These are phyloP conservation scores for Aspergillus puulaauensis DNA, from an alignment of 2,329 filamentous ascomycete species.

Conservation along the genomic window DNA sequence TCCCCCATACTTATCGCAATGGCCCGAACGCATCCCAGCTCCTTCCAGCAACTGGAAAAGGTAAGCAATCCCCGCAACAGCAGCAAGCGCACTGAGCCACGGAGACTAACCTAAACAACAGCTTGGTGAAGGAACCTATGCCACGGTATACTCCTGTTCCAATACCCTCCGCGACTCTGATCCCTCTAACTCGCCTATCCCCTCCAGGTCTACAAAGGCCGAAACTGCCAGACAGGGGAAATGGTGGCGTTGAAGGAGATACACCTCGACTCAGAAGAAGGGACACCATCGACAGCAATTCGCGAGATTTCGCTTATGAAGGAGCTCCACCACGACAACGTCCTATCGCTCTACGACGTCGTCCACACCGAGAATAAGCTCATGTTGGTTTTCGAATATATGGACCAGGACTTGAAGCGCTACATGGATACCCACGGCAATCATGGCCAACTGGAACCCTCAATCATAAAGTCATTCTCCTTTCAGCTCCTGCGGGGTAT, in stretches of 20 bases:
- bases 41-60: conserved; percentile 16
- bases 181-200: conserved; percentile 9
- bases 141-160: conserved; percentile 10
- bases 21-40: conserved; percentile 12
- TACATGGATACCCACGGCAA: conserved; percentile 96
- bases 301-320: conserved; percentile 99
- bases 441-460: conserved; percentile 78
- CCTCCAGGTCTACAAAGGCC: conserved; percentile 18
- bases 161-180: neutral
- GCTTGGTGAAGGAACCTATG: conserved; percentile 19
- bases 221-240: conserved; percentile 15
- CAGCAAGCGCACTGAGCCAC: neutral
- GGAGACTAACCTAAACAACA: neutral
- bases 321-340: conserved; percentile 97
- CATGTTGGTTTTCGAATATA: conserved; percentile 98
- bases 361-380: conserved; percentile 99
- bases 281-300: conserved; percentile 93
- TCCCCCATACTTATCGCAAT: neutral
- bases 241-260: conserved; percentile 17
- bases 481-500: conserved; percentile 92
- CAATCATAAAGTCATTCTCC: conserved; percentile 97
- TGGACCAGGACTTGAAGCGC: conserved; percentile 96
- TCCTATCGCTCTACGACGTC: conserved; percentile 93
- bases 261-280: conserved; percentile 65
- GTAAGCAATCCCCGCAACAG: neutral